A percentile compares a stretch with the other conserved stretches of the same genome.
Evolutionary conservation across 352 stramenopile species (phyloP).

Genomic region (Phytophthora citrophthora): DNA sequence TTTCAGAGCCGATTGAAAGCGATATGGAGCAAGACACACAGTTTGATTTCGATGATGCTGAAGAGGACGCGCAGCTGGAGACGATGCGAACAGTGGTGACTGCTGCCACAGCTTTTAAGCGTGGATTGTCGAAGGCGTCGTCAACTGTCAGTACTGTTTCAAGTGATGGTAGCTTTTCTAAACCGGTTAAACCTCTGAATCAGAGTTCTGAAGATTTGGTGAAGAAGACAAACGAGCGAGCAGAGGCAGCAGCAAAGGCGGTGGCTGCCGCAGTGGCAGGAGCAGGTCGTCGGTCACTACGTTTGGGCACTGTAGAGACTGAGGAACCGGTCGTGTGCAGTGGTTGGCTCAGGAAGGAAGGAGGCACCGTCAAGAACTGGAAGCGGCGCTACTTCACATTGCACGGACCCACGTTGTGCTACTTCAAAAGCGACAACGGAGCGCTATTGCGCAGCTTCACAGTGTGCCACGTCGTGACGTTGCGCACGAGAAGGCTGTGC

Average conservation of each 20-base stretch:
- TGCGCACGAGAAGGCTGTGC: conserved; percentile 72
- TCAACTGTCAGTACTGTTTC: conserved; percentile 31
- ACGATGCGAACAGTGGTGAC: conserved; percentile 42
- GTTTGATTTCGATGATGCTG: conserved; percentile 62
- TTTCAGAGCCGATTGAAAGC: conserved; percentile 37
- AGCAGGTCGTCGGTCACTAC: conserved; percentile 26
- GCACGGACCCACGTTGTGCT: conserved; percentile 75
- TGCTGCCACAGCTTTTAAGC: conserved; percentile 47
- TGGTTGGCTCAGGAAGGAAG: conserved; percentile 84
- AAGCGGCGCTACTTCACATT: conserved; percentile 86
- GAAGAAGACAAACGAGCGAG: conserved; percentile 30
- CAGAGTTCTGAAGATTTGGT: conserved; percentile 11
- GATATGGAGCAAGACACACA: conserved; percentile 40
- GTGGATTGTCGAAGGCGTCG: conserved; percentile 37
- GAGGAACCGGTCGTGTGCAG: conserved; percentile 66
- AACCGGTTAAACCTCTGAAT: conserved; percentile 1
- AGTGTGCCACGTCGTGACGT: conserved; percentile 71
- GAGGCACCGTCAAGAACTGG: conserved; percentile 84
- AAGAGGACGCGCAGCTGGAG: conserved; percentile 49
- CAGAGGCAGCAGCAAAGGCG: conserved; percentile 32
- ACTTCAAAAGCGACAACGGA: conserved; percentile 86
- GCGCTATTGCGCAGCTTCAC: conserved; percentile 68
- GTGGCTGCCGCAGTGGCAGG: conserved; percentile 34
- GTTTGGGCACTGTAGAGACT: conserved; percentile 27
- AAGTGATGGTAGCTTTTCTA: conserved; percentile 19